These are phyloP conservation scores for Eremothecium coryli DNA, from an alignment of 1,139 yeast species.

Conservation along the genomic window DNA sequence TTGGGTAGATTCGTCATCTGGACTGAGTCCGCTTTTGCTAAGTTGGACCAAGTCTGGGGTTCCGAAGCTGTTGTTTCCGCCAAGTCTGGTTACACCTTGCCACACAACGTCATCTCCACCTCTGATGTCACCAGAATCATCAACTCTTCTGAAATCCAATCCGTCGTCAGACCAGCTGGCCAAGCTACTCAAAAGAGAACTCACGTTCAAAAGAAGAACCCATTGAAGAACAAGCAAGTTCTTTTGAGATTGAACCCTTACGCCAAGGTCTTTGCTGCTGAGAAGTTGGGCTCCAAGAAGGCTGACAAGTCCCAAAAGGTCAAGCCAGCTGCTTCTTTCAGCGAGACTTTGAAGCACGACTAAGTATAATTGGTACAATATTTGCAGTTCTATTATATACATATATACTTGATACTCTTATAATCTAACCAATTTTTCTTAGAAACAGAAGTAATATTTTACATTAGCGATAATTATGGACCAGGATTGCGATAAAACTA, in stretches of 20 bases:
- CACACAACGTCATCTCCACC: slow-evolving; percentile 89
- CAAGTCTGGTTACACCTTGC: slow-evolving; percentile 86
- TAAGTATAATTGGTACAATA: too few relatives aligned
- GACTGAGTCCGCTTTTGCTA: slow-evolving; percentile 97
- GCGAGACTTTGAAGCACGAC: slow-evolving; percentile 53
- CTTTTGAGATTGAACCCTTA: slow-evolving; percentile 98
- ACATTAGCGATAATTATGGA: too few relatives aligned
- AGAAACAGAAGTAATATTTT: too few relatives aligned
- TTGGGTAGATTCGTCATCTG: slow-evolving; percentile 99
- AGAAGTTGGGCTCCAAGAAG: slow-evolving; percentile 83
- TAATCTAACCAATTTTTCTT: slow-evolving; percentile 5
- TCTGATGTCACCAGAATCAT: slow-evolving; percentile 94
- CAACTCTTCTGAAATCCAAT: slow-evolving; percentile 98
- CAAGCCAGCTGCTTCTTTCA: slow-evolving; percentile 68
- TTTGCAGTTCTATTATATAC: too few relatives aligned
- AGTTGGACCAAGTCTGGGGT: slow-evolving; percentile 96
- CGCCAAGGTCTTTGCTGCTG: slow-evolving; percentile 93
- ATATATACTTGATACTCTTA: slow-evolving; percentile 2
- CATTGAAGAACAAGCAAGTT: slow-evolving; percentile 99
- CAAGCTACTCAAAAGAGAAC: slow-evolving; percentile 88
- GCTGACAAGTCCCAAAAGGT: slow-evolving; percentile 52
- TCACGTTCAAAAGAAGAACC: slow-evolving; percentile 98
- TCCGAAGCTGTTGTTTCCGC: slow-evolving; percentile 69
- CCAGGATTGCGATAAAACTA: not conserved
- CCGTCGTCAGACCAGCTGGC: slow-evolving; percentile 95